A percentile compares a stretch with the other conserved stretches of the same genome.
Evolutionary conservation across 2,329 filamentous ascomycete genomes (phyloP).

Genomic region (Claviceps arundinis): DNA sequence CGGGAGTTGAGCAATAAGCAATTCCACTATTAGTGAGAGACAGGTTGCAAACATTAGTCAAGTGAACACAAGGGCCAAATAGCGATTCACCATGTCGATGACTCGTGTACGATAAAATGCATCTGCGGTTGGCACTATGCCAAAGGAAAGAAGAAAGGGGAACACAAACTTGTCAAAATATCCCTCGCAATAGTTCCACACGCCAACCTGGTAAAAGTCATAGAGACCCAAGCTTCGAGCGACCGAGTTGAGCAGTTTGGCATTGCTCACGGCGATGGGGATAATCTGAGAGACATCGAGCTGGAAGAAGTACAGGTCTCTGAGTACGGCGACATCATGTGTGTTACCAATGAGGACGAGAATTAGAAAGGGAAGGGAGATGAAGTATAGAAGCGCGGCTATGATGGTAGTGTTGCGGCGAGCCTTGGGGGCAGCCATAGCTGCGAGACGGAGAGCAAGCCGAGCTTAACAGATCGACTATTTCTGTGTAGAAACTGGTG

Average conservation of each 20-base stretch:
- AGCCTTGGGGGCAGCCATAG: slow-evolving; percentile 15
- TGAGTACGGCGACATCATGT: slow-evolving; percentile 45
- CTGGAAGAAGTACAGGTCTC: slow-evolving; percentile 69
- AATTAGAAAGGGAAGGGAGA: slow-evolving; percentile 66
- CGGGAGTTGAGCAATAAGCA: slow-evolving; percentile 59
- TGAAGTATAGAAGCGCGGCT: slow-evolving; percentile 56
- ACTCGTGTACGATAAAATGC: not conserved
- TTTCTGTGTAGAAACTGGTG: too few relatives aligned
- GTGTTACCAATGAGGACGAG: slow-evolving; percentile 69
- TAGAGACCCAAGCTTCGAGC: slow-evolving; percentile 76
- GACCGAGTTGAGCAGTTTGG: slow-evolving; percentile 70
- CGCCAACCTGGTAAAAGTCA: slow-evolving; percentile 85
- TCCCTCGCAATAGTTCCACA: slow-evolving; percentile 89
- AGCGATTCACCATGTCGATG: too few relatives aligned
- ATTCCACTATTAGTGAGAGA: slow-evolving; percentile 40
- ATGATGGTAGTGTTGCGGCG: slow-evolving; percentile 49
- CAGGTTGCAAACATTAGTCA: not conserved
- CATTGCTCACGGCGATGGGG: slow-evolving; percentile 56
- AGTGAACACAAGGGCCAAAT: not conserved
- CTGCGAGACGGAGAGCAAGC: not conserved
- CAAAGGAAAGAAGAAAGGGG: not conserved
- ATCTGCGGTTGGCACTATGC: not conserved
- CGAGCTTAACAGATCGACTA: too few relatives aligned
- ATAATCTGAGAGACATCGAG: slow-evolving; percentile 76
- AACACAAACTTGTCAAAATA: slow-evolving; percentile 47